These are phyloP conservation scores for Coemansia sp. DNA, from an alignment of 192 early-diverging fungal genomes.

Conservation along the genomic window DNA sequence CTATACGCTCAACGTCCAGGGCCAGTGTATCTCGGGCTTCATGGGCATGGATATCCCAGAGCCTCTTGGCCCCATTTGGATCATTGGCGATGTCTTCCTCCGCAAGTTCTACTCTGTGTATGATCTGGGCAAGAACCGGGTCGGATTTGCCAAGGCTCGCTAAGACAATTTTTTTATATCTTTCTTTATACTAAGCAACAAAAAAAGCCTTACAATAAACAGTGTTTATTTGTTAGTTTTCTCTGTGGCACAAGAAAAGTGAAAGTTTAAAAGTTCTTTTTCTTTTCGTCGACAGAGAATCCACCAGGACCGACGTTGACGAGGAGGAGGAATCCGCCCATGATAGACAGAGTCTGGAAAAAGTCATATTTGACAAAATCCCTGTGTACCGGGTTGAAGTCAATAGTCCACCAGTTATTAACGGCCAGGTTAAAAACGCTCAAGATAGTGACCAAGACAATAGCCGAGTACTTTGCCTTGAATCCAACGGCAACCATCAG, in stretches of 20 bases:
- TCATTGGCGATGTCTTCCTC: slow-evolving; percentile 83
- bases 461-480: slow-evolving; percentile 96
- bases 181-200: not conserved
- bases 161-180: slow-evolving; percentile 14
- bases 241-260: not conserved
- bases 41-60: slow-evolving; percentile 92
- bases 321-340: slow-evolving; percentile 93
- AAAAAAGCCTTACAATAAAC: not conserved
- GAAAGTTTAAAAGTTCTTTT: slow-evolving; percentile 81
- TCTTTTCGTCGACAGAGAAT: slow-evolving; percentile 95
- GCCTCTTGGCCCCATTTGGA: slow-evolving; percentile 79
- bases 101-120: slow-evolving; percentile 78
- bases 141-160: slow-evolving; percentile 58
- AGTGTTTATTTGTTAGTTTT: not conserved
- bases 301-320: slow-evolving; percentile 92
- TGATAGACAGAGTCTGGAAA: slow-evolving; percentile 95
- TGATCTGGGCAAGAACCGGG: slow-evolving; percentile 59
- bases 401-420: slow-evolving; percentile 96
- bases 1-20: slow-evolving; percentile 68
- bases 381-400: slow-evolving; percentile 75
- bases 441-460: slow-evolving; percentile 88
- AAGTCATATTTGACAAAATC: slow-evolving; percentile 99
- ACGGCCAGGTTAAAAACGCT: slow-evolving; percentile 89
- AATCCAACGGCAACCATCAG: slow-evolving; percentile 96
- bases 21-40: slow-evolving; percentile 78